These are phyloP conservation scores for Sporothrix sp. DNA, from an alignment of 2,329 filamentous ascomycete genomes.

Conservation along the genomic window DNA sequence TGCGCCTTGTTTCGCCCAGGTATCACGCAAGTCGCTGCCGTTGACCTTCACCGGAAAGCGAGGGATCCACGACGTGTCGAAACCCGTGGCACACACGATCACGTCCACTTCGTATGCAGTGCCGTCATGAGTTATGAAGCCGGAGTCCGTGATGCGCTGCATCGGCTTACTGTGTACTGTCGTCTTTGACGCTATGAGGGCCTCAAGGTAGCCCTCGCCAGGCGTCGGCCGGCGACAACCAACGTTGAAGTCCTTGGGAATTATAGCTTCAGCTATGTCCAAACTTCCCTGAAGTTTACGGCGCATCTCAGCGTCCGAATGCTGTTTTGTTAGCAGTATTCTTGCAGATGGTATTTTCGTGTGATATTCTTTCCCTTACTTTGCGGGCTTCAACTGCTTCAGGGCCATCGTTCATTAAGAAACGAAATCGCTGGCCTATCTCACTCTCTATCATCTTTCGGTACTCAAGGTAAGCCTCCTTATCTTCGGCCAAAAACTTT, in stretches of 20 bases:
- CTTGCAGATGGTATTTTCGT: not conserved
- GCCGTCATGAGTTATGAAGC: slow-evolving; percentile 24
- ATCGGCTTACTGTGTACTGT: slow-evolving; percentile 31
- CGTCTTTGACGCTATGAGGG: slow-evolving; percentile 34
- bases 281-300: slow-evolving; percentile 23
- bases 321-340: not conserved
- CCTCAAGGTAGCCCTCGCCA: slow-evolving; percentile 33
- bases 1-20: slow-evolving; percentile 29
- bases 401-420: slow-evolving; percentile 23
- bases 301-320: not conserved
- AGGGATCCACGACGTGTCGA: slow-evolving; percentile 23
- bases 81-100: slow-evolving; percentile 30
- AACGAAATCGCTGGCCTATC: slow-evolving; percentile 19
- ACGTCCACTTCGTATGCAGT: slow-evolving; percentile 20
- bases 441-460: slow-evolving; percentile 33
- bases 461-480: slow-evolving; percentile 29
- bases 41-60: slow-evolving; percentile 22
- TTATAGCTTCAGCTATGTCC: slow-evolving; percentile 29
- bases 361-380: slow-evolving; percentile 22
- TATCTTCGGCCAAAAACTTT: slow-evolving; percentile 27
- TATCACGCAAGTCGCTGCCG: not conserved
- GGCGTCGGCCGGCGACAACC: slow-evolving; percentile 35
- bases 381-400: not conserved
- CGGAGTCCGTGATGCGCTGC: slow-evolving; percentile 25
- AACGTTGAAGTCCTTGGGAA: slow-evolving; percentile 34